phyloP scores from a whole-genome alignment of 257 asterid genomes.

The Agastache rugosa region DNA sequence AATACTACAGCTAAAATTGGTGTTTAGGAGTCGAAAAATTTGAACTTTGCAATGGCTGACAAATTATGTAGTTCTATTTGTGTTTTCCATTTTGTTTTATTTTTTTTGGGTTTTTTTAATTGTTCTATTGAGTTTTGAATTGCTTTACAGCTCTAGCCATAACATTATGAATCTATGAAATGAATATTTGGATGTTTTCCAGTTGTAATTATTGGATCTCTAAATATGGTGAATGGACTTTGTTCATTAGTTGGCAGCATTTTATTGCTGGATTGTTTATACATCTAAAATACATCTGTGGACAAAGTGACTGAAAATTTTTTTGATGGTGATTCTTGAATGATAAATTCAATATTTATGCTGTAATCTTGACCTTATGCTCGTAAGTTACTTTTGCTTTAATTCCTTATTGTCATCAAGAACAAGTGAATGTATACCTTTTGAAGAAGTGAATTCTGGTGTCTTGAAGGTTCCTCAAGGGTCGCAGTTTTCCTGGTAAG shows the following conservation, averaged over 20 bases:
- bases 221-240: background rate
- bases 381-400: background rate
- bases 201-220: background rate
- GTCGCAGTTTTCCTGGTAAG: slow-evolving; percentile 97
- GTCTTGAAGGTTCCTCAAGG: slow-evolving; percentile 76
- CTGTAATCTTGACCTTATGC: background rate
- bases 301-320: background rate
- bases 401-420: background rate
- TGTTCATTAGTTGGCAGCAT: background rate
- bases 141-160: background rate
- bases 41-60: slow-evolving; percentile 9
- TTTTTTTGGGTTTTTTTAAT: background rate
- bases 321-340: background rate
- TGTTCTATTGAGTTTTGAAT: background rate
- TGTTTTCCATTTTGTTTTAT: background rate
- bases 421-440: slow-evolving; percentile 9
- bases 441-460: slow-evolving; percentile 5
- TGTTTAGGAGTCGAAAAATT: background rate
- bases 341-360: background rate
- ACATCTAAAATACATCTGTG: background rate
- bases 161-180: too few relatives aligned
- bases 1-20: slow-evolving; percentile 24
- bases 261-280: background rate
- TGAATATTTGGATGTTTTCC: slow-evolving; percentile 12
- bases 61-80: background rate